phyloP scores from a whole-genome alignment of 2,329 filamentous ascomycete species.

The Diaporthe sp. region DNA sequence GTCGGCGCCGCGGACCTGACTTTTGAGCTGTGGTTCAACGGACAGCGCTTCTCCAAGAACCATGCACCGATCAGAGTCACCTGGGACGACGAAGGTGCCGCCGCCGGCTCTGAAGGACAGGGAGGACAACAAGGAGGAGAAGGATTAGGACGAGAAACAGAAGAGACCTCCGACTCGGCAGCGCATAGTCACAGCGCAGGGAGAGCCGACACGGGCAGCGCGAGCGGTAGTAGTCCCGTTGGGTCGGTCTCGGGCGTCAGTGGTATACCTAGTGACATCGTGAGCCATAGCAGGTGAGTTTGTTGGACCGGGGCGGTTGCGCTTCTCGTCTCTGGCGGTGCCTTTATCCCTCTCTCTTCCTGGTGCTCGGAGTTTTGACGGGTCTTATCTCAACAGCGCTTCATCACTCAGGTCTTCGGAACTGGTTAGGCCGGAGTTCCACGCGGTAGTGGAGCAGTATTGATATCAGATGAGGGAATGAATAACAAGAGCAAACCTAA shows the following conservation, averaged over 20 bases:
- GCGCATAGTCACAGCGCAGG: neutral
- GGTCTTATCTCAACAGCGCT: neutral
- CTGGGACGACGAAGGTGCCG: constrained; percentile 49
- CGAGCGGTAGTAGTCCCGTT: constrained; percentile 25
- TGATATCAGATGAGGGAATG: too few relatives aligned
- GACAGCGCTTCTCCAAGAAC: constrained; percentile 53
- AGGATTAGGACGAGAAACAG: neutral
- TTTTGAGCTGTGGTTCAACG: constrained; percentile 58
- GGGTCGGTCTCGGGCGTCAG: constrained; percentile 38
- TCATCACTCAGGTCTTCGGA: constrained; percentile 22
- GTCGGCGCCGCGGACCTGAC: constrained; percentile 67
- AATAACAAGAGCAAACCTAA: too few relatives aligned
- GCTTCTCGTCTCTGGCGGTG: neutral
- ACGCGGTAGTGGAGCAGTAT: constrained; percentile 7
- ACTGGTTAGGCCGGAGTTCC: constrained; percentile 15
- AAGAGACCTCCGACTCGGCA: neutral
- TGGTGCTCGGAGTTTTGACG: constrained; percentile 26
- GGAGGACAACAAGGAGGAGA: neutral
- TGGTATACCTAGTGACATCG: constrained; percentile 21
- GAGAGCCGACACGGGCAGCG: constrained; percentile 31
- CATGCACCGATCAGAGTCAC: constrained; percentile 53
- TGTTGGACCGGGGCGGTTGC: neutral
- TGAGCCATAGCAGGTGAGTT: constrained; percentile 36
- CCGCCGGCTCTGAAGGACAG: neutral
- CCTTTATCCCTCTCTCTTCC: neutral